Conservation (phyloP, 192 early-diverging fungal genomes). For the Linnemannia exigua region DNA sequence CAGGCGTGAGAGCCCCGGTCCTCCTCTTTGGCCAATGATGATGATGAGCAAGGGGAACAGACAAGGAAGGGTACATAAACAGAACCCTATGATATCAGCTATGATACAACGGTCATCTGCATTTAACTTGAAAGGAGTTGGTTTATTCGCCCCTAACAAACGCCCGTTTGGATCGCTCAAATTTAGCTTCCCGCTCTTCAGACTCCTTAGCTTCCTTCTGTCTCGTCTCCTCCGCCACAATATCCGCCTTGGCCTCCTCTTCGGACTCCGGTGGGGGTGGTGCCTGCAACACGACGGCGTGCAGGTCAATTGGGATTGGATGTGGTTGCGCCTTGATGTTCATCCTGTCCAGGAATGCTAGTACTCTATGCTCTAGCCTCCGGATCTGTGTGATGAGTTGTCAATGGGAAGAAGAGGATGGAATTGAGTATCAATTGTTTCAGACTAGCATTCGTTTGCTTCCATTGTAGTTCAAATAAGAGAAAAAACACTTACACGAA, state of each 20-base stretch:
- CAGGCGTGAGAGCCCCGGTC: neutral
- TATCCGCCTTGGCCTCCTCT: constrained; percentile 16
- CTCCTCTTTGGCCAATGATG: too few relatives aligned
- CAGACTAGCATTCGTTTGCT: too few relatives aligned
- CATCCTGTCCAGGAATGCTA: constrained; percentile 35
- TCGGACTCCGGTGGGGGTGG: constrained; percentile 17
- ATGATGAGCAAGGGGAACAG: neutral
- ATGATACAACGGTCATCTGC: too few relatives aligned
- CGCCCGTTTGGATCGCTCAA: neutral
- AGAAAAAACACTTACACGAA: constrained; percentile 48
- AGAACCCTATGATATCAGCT: too few relatives aligned
- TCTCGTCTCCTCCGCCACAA: neutral
- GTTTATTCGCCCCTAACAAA: neutral
- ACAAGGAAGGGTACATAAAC: too few relatives aligned
- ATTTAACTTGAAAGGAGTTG: too few relatives aligned
- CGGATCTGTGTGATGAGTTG: constrained; percentile 27
- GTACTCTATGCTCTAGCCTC: constrained; percentile 38
- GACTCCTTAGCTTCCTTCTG: neutral
- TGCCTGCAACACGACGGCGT: constrained; percentile 11
- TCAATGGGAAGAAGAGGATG: neutral
- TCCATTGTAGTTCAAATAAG: neutral
- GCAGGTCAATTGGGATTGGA: constrained; percentile 26
- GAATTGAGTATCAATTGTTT: too few relatives aligned
- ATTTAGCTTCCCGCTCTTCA: neutral
- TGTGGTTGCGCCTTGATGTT: constrained; percentile 29